Conservation (phyloP, 2,329 filamentous ascomycete genomes). For the Fusarium circinatum region DNA sequence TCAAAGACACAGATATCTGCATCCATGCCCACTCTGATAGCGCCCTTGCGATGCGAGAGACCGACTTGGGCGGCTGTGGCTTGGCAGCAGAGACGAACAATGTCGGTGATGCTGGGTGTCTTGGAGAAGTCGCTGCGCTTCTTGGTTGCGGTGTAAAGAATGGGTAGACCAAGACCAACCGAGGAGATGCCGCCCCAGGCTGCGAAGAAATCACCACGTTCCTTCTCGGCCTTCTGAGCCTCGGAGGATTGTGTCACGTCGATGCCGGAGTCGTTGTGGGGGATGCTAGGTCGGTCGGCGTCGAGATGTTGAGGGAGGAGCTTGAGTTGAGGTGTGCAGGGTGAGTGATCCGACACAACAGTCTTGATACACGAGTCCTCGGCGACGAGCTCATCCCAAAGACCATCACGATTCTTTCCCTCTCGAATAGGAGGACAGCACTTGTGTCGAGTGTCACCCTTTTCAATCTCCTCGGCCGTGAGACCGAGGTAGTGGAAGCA, state of each 20-base stretch:
- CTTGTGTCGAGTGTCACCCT: conserved; percentile 92
- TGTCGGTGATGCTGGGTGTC: conserved; percentile 72
- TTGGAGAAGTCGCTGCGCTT: conserved; percentile 64
- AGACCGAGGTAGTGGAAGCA: conserved; percentile 95
- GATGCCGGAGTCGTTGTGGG: conserved; percentile 64
- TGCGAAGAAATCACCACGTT: conserved; percentile 86
- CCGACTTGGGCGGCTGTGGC: conserved; percentile 93
- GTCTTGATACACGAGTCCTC: conserved; percentile 86
- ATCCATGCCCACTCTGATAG: conserved; percentile 82
- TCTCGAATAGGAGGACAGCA: conserved; percentile 93
- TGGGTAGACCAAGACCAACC: conserved; percentile 90
- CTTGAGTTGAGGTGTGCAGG: conserved; percentile 95
- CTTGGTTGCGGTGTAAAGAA: conserved; percentile 82
- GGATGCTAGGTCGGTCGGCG: conserved; percentile 48
- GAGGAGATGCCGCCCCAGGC: conserved; percentile 97
- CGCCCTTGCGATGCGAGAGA: conserved; percentile 79
- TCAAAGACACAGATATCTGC: conserved; percentile 95
- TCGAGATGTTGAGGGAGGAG: conserved; percentile 77
- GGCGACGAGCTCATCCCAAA: conserved; percentile 84
- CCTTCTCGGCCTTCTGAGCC: conserved; percentile 48
- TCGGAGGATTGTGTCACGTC: conserved; percentile 56
- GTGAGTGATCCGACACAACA: conserved; percentile 94
- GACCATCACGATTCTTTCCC: conserved; percentile 80
- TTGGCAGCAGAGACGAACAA: conserved; percentile 85
- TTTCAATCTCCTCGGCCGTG: conserved; percentile 80